Evolutionary conservation across 345 rosid species (phyloP), one percentile per base, ranked within the genome.

Genomic region (Microthlaspi erraticum): DNA sequence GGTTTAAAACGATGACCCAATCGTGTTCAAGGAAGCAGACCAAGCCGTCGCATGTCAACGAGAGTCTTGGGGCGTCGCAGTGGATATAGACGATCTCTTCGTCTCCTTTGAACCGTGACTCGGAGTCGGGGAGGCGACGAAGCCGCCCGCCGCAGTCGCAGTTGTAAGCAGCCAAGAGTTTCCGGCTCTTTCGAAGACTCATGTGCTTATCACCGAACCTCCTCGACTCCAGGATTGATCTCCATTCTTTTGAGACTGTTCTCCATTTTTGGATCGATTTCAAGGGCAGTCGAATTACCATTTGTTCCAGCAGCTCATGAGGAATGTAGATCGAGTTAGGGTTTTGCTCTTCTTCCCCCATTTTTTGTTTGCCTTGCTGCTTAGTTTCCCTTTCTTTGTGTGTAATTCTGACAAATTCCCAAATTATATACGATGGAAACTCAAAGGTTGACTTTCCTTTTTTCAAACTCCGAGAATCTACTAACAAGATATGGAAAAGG

Each of bases 1-100:
- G 68, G 44, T 63, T 63, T 7, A 63, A 14, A 33, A 63, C 55
- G 17, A 17, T 19, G 44, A 63, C 11, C 68, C 55, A 63, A 33
- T 34, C 43, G 12, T 11, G 32, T 8, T 18, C 44, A 2, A 43
- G 68, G 19, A 63, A 32, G 5, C 56, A 63, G 33, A 63, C 0
- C 18, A 63, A 33, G 18, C 55, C 44, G 8, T 63, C 33, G 8
- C 55, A 62, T 1, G 17, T 10, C 54, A 62, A 6, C 16, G 8
- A 32, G 2, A 42, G 67, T 45, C 17, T 41, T 45, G 67, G 2
- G 10, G 67, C 41, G 11, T 62, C 42, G 12, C 67, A 45, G 67
- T 62, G 54, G 3, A 62, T 11, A 62, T 16, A 44, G 0, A 45
- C 31, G 7, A 62, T 32, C 43, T 60, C 65, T 60, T 60, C 65